Evolutionary conservation across 306 rosid species (phyloP).

Genomic region (Rosa lucieae): DNA sequence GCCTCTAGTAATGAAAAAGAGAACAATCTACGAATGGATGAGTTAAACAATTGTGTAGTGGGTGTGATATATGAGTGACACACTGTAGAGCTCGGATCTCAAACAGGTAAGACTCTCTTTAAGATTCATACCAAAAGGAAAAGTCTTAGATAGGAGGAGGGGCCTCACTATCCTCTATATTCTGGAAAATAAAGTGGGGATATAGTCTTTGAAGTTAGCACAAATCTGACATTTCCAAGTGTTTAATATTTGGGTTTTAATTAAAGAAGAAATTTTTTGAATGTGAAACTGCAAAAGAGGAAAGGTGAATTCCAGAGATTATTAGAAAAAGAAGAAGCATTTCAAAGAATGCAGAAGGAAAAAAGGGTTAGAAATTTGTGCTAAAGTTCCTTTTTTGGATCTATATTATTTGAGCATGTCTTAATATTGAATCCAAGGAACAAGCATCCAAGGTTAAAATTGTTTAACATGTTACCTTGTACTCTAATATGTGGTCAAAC

Average conservation of each 20-base stretch:
- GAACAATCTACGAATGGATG: constrained; percentile 21
- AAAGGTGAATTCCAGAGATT: constrained; percentile 37
- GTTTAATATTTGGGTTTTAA: constrained; percentile 26
- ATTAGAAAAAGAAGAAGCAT: constrained; percentile 25
- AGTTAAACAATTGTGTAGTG: constrained; percentile 34
- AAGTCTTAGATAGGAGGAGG: constrained; percentile 32
- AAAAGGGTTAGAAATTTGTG: constrained; percentile 73
- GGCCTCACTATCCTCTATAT: constrained; percentile 29
- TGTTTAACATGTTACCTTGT: not conserved
- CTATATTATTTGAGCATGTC: constrained; percentile 36
- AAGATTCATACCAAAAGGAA: constrained; percentile 37
- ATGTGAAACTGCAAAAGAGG: constrained; percentile 44
- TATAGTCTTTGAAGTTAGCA: constrained; percentile 52
- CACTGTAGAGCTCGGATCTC: constrained; percentile 81
- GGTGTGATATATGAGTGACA: constrained; percentile 39
- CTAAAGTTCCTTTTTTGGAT: constrained; percentile 62
- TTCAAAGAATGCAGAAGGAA: constrained; percentile 26
- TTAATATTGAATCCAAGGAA: constrained; percentile 77
- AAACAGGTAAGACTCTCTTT: constrained; percentile 59
- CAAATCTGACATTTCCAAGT: constrained; percentile 55
- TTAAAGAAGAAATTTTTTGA: not conserved
- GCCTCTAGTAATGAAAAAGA: constrained; percentile 28
- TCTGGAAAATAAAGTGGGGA: constrained; percentile 30
- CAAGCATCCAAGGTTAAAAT: constrained; percentile 66
- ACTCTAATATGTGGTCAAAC: constrained; percentile 28